Percentiles rank a stretch among this genome's conserved stretches.
These are phyloP conservation scores for Coelastrella sp. DNA, from an alignment of 139 green algal genomes.

Conservation along the genomic window DNA sequence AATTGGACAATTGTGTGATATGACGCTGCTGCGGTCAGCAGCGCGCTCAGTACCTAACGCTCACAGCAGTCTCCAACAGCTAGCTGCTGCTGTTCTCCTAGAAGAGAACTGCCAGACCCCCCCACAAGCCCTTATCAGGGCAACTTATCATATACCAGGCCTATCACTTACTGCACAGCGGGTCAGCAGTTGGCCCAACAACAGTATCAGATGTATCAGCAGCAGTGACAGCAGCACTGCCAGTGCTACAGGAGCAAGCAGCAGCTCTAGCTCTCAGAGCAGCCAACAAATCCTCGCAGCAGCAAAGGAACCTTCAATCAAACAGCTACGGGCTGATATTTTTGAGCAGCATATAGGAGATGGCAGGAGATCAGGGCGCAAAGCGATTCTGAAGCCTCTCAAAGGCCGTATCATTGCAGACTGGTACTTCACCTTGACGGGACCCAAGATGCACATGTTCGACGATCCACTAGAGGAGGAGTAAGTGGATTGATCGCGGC, in stretches of 20 bases:
- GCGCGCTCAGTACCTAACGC: not conserved
- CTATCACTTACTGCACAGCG: not conserved
- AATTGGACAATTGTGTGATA: not conserved
- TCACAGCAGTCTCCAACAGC: not conserved
- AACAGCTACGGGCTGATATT: slow-evolving; percentile 4
- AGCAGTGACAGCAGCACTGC: not conserved
- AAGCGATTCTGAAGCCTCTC: slow-evolving; percentile 26
- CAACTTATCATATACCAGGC: not conserved
- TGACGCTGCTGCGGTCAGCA: not conserved
- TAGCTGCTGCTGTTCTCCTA: not conserved
- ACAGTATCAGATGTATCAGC: not conserved
- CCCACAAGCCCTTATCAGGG: not conserved
- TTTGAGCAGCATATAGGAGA: slow-evolving; percentile 45
- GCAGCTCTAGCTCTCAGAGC: not conserved
- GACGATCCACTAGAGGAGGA: slow-evolving; percentile 38
- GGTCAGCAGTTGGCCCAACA: not conserved
- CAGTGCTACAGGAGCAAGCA: not conserved
- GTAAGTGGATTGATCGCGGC: slow-evolving; percentile 7
- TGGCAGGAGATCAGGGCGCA: slow-evolving; percentile 31
- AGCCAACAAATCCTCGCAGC: not conserved
- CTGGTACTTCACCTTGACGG: slow-evolving; percentile 45
- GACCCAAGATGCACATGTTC: slow-evolving; percentile 21
- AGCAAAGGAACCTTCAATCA: not conserved
- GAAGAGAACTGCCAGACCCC: not conserved
- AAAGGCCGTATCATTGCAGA: not conserved